Evolutionary conservation across 176 grass and related monocot species (phyloP), one percentile per base, ranked within the genome.

Genomic region (Musa acuminata): DNA sequence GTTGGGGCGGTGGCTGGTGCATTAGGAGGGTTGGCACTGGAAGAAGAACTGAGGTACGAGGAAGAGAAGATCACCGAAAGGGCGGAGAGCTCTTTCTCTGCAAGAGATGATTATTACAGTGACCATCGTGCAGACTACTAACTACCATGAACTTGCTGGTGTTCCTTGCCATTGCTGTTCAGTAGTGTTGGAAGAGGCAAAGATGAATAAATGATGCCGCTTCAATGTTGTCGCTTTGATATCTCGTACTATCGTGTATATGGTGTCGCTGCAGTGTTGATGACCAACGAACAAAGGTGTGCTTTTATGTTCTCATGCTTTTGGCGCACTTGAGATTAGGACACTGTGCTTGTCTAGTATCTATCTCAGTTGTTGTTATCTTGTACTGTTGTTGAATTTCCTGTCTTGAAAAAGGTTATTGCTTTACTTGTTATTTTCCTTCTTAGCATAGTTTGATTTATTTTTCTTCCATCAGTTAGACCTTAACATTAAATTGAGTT

Each of bases 101-200:
- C 6, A 12, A 86, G 90, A 79, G 82, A 84, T 23, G 80, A 84
- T 71, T 43, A 43, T 43, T 91, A 93, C 75, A 90, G 82, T 3
- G 86, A 91, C 72, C 91, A 91, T 63, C 87, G 83, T 59, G 75
- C 82, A 0, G 82, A 91, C 60, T 91, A 93, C 79, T 93, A 79
- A 88, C 81, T 13, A 8, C n/a, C 49, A 14, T 54, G 55, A 69
- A 53, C 71, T 86, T 29, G 3, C 63, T 65, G 21, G 21, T 25
- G 63, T 65, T 65, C 25, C 11, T 22, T 13, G 23, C 22, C 10
- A 25, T 65, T 65, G 9, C 8, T 9, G 4, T 75, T 71, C 16
- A 27, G 1, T 24, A 11, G 26, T 83, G 72, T 87, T 81, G 86
- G 84, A 79, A 66, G 23, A 71, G 19, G 66, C n/a, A 58, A 22